These are phyloP conservation scores for Picochlorum sp. DNA, from an alignment of 139 green algal genomes.

Conservation along the genomic window DNA sequence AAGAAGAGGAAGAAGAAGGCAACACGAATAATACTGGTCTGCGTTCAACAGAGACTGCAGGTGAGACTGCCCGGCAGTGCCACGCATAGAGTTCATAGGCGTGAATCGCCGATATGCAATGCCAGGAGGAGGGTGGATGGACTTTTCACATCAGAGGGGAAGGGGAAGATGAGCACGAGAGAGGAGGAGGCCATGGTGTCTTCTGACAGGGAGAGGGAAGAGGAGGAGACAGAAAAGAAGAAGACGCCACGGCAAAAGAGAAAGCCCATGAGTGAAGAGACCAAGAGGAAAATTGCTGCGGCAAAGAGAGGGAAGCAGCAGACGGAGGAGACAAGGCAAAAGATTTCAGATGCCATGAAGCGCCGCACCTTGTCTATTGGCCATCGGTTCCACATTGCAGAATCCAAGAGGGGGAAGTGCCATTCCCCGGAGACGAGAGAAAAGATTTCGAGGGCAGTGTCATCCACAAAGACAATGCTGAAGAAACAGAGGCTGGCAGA, in stretches of 20 bases:
- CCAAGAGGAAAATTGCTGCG: slow-evolving; percentile 16
- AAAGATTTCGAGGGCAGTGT: slow-evolving; percentile 7
- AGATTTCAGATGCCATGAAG: slow-evolving; percentile 7
- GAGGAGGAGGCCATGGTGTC: too few species aligned
- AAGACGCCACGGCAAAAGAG: neutral
- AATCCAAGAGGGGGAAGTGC: neutral
- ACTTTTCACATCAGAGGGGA: neutral
- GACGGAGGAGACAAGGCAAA: slow-evolving; percentile 7
- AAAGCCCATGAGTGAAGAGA: slow-evolving; percentile 6
- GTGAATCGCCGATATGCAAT: too few species aligned
- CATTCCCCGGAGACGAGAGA: slow-evolving; percentile 7
- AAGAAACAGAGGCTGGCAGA: slow-evolving; percentile 9
- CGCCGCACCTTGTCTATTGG: neutral
- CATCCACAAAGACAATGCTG: slow-evolving; percentile 3
- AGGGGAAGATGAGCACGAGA: too few species aligned
- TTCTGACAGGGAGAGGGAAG: too few species aligned
- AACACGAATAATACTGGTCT: too few species aligned
- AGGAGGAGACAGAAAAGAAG: too few species aligned
- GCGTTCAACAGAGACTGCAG: too few species aligned
- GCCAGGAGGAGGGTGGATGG: neutral
- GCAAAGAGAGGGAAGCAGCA: neutral
- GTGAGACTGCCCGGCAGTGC: too few species aligned
- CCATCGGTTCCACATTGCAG: neutral
- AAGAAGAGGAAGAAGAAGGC: too few species aligned
- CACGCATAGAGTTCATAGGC: too few species aligned